A percentile compares a stretch with the other conserved stretches of the same genome.
Evolutionary conservation across 2,329 filamentous ascomycete genomes (phyloP).

Genomic region (Fusarium redolens): DNA sequence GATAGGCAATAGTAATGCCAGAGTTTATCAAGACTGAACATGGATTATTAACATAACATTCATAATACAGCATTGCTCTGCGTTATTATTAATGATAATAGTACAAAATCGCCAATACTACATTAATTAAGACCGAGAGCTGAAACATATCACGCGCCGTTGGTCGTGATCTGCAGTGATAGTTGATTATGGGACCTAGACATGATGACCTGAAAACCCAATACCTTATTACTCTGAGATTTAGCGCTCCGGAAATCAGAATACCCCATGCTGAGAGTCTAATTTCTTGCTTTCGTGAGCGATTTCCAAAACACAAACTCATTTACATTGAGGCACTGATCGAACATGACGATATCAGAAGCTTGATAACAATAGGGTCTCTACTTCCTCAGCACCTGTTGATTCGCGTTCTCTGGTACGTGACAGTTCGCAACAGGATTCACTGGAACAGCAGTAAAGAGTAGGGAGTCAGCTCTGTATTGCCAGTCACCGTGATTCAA

Average conservation of each 20-base stretch:
- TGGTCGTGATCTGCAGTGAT: neutral
- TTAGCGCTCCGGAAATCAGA: neutral
- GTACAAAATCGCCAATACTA: neutral
- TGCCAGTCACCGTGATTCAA: neutral
- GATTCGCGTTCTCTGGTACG: neutral
- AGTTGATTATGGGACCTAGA: neutral
- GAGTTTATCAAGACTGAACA: neutral
- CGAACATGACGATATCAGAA: neutral
- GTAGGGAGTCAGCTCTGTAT: neutral
- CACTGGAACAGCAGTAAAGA: neutral
- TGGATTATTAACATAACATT: neutral
- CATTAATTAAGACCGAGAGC: neutral
- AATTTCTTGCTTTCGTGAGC: neutral
- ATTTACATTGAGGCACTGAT: neutral
- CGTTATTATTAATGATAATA: neutral
- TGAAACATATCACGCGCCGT: neutral
- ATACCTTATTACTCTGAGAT: neutral
- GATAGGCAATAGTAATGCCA: neutral
- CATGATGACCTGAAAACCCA: too few species aligned
- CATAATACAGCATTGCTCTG: too few species aligned
- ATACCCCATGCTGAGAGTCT: too few species aligned
- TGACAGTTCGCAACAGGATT: too few species aligned
- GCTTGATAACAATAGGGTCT: neutral
- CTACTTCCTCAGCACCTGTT: neutral
- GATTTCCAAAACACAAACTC: neutral